Evolutionary conservation across 2,329 filamentous ascomycete species (phyloP).

Genomic region (Dendrostoma leiphaemia): DNA sequence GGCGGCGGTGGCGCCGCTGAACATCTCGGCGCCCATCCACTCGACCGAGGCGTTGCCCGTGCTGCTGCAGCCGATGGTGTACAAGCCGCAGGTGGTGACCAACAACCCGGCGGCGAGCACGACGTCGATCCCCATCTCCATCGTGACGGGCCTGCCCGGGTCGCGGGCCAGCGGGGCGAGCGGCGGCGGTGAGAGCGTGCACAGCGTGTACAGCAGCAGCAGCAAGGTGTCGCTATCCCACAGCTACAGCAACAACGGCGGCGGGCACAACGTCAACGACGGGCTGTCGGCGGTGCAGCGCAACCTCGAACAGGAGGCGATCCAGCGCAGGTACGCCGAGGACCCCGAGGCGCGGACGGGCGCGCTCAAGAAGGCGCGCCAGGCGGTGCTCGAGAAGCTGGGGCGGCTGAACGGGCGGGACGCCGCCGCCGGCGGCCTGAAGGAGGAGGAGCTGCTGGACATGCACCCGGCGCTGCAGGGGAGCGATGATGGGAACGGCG

Average conservation of each 20-base stretch:
- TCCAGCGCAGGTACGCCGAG: slow-evolving; percentile 54
- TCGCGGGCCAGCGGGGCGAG: slow-evolving; percentile 7
- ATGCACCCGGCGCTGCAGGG: slow-evolving; percentile 26
- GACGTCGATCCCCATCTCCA: slow-evolving; percentile 9
- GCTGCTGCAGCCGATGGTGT: slow-evolving; percentile 55
- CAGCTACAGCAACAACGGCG: slow-evolving; percentile 6
- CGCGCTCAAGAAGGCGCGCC: slow-evolving; percentile 57
- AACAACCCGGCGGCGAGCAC: slow-evolving; percentile 44
- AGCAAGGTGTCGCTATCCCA: neutral
- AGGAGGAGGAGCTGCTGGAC: slow-evolving; percentile 18
- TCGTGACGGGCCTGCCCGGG: slow-evolving; percentile 21
- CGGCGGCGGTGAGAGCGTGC: neutral
- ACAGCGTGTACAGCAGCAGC: slow-evolving; percentile 1
- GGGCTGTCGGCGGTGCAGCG: slow-evolving; percentile 58
- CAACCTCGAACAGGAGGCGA: slow-evolving; percentile 55
- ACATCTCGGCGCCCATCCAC: slow-evolving; percentile 50
- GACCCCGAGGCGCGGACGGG: slow-evolving; percentile 53
- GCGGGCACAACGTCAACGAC: slow-evolving; percentile 32
- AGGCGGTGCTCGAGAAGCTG: slow-evolving; percentile 58
- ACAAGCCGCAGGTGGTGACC: slow-evolving; percentile 50
- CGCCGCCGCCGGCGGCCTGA: slow-evolving; percentile 8
- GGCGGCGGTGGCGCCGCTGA: slow-evolving; percentile 21
- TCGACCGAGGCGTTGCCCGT: slow-evolving; percentile 47
- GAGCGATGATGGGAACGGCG: slow-evolving; percentile 17
- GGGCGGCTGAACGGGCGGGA: slow-evolving; percentile 35